phyloP scores from a whole-genome alignment of 2,329 filamentous ascomycete genomes.

The Leptographium procerum region DNA sequence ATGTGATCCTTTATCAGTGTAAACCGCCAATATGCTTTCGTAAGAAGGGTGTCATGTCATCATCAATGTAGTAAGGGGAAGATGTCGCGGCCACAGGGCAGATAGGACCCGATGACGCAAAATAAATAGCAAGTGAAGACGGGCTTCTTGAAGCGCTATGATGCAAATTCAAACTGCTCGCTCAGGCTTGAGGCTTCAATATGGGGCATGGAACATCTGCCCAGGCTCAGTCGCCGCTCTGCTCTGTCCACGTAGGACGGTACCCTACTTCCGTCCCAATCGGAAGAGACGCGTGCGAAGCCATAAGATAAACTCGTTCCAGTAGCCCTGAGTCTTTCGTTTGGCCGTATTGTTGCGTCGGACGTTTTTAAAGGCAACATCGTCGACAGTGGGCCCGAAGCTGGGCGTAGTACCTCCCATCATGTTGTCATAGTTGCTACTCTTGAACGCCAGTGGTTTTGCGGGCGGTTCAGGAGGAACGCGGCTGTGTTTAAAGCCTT shows the following conservation, averaged over 20 bases:
- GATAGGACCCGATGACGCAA: background rate
- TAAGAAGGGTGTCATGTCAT: slow-evolving; percentile 5
- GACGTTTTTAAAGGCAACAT: slow-evolving; percentile 31
- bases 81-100: background rate
- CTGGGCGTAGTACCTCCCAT: slow-evolving; percentile 20
- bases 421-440: slow-evolving; percentile 34
- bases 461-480: background rate
- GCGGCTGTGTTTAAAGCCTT: background rate
- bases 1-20: background rate
- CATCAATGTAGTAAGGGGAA: slow-evolving; percentile 1
- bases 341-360: slow-evolving; percentile 38
- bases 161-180: background rate
- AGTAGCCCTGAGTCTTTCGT: slow-evolving; percentile 48
- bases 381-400: slow-evolving; percentile 26
- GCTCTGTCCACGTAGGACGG: background rate
- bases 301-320: slow-evolving; percentile 55
- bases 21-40: slow-evolving; percentile 5
- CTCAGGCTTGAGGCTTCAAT: too few relatives aligned
- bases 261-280: slow-evolving; percentile 10
- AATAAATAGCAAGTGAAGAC: background rate
- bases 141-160: too few relatives aligned
- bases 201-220: background rate
- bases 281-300: slow-evolving; percentile 43
- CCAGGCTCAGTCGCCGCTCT: background rate
- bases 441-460: slow-evolving; percentile 30